Evolutionary conservation across 495 filamentous ascomycete species (phyloP), one percentile per base, ranked within the genome.

Genomic region (Penicillium angulare): DNA sequence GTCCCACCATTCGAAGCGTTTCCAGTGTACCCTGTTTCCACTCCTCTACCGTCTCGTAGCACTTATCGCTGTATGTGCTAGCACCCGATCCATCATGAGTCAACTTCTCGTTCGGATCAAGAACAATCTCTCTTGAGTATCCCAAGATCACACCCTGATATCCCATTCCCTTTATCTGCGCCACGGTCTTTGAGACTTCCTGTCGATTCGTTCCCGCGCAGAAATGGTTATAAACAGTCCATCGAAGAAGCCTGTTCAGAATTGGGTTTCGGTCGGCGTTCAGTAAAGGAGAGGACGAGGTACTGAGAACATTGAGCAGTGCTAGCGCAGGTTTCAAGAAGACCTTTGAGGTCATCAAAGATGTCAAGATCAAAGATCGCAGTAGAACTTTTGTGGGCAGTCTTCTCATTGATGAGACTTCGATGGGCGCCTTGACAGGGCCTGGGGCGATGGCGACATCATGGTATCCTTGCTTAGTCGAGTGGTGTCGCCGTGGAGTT

Each of bases 201-300:
- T 59, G 49, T 0, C 69, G 65, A 34, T 81, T 87, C 57, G 89
- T 84, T 15, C 89, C 89, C 1, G 87, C 86, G 63, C 89, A 92
- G 60, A 92, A 95, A 57, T 95, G 88, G 47, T 81, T 78, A 62
- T 95, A 93, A 55, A 95, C 89, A 0, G 87, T 92, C 54, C 84
- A 79, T 56, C 88, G 86, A 17, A 95, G 74, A 24, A 88, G 59
- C 48, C 67, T 72, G 27, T 75, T 74, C 0, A 87, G 71, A 9
- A 84, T 13, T 0, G 68, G 70, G 50, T 87, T 87, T 39, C 62
- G 67, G 55, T 86, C 82, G 7, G 83, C 80, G 55, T 81, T 79
- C 13, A 86, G 67, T 1, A 82, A 29, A 1, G 78, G 68, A n/a
- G 65, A 80, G 20, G 77, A 79, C 16, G 84, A 83, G 51, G 85